Evolutionary conservation across 2,329 filamentous ascomycete species (phyloP), one percentile per base, ranked within the genome.

Genomic region (Ophiocordyceps camponoti-saundersi): DNA sequence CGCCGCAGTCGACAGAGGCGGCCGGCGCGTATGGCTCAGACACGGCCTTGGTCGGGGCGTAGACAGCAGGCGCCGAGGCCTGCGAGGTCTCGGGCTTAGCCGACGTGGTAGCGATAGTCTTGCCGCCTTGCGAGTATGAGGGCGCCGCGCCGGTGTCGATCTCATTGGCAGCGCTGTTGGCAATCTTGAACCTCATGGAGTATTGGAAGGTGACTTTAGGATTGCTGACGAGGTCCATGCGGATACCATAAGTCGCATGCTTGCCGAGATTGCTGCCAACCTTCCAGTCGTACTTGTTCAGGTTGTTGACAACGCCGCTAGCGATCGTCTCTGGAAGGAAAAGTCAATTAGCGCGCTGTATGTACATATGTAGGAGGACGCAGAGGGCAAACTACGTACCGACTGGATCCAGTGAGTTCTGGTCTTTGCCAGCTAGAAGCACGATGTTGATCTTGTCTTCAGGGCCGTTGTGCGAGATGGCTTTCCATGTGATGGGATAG

Each of bases 401-500:
- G 11, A 42, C 15, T 20, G 6, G 7, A 1, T 22, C 18, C 18
- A 42, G 20, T 3, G 40, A 16, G 21, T 23, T 23, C 11, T 13
- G 1, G 11, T 23, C 21, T 5, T 2, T 3, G 13, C 77, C 78
- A 49, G 73, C 72, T 48, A 80, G 64, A 50, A 81, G 69, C 54
- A 61, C 56, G 59, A 82, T 71, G 52, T 65, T 65, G 56, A 79
- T 62, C 49, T 63, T 65, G 42, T 63, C 36, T 2, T 40, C n/a
- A 4, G 32, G 59, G 50, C 63, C 66, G 42, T 59, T 58, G 61
- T 67, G 68, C 49, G 61, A 54, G 46, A 61, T 56, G 46, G 63
- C 59, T 26, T 61, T 52, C 77, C 77, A 81, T 52, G 61, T 59
- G 58, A 81, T 67, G 51, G 61, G 61, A 57, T 68, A 72, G 46